These are phyloP conservation scores for Sporothrix inflata DNA, from an alignment of 2,329 filamentous ascomycete species.

Conservation along the genomic window DNA sequence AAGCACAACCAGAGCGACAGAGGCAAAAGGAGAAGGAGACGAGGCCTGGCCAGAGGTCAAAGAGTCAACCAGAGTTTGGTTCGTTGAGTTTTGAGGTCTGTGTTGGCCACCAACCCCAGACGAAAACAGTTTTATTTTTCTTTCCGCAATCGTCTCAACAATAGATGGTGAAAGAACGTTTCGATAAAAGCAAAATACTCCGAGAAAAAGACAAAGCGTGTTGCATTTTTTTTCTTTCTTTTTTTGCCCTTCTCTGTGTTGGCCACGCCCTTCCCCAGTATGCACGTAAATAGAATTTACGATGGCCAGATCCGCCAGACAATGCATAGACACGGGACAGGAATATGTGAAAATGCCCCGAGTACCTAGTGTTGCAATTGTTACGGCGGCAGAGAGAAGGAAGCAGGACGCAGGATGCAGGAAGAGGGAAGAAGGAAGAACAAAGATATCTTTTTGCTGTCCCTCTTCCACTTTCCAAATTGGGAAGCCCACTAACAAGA, in stretches of 20 bases:
- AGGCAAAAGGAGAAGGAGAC: neutral
- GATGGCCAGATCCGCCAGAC: conserved; percentile 13
- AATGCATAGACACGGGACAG: conserved; percentile 5
- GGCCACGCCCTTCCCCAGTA: neutral
- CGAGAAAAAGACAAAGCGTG: conserved; percentile 1
- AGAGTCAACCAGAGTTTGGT: conserved; percentile 16
- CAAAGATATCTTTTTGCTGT: neutral
- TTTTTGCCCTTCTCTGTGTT: neutral
- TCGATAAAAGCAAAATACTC: neutral
- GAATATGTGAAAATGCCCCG: neutral
- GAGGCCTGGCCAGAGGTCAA: conserved; percentile 2
- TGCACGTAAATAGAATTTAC: conserved; percentile 14
- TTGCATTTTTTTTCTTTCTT: neutral
- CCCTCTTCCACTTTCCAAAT: too few species aligned
- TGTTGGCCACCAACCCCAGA: neutral
- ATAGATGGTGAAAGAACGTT: neutral
- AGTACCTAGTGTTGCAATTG: conserved; percentile 21
- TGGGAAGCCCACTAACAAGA: too few species aligned
- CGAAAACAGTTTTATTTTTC: neutral
- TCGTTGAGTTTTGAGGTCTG: conserved; percentile 10
- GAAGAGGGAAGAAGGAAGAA: neutral
- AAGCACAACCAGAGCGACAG: neutral
- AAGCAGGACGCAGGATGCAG: neutral
- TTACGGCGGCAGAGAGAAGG: neutral
- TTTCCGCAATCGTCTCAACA: neutral